Evolutionary conservation across 1,284 basidiomycete genomes (phyloP).

Genomic region (Ceratobasidium sp.): DNA sequence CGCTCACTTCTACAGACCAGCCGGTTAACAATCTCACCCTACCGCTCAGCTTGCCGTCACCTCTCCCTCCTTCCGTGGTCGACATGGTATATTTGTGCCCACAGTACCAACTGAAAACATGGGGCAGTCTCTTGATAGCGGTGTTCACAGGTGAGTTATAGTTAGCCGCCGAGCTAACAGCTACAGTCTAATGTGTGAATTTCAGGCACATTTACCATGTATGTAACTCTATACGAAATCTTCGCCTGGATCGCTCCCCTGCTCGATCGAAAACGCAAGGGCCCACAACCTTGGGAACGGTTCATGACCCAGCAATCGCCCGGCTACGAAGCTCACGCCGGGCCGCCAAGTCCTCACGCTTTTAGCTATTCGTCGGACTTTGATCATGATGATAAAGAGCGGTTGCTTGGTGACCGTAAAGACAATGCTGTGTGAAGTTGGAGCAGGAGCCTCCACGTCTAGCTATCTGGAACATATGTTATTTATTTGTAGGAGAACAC

Average conservation of each 20-base stretch:
- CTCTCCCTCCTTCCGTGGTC: slow-evolving; percentile 8
- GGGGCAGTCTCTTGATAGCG: not conserved
- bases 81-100: slow-evolving; percentile 29
- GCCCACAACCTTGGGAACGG: slow-evolving; percentile 13
- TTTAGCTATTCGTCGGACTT: not conserved
- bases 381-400: slow-evolving; percentile 5
- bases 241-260: slow-evolving; percentile 6
- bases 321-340: too few species aligned
- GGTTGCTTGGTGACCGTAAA: not conserved
- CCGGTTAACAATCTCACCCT: slow-evolving; percentile 19
- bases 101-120: slow-evolving; percentile 9
- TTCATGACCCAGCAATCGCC: not conserved
- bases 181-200: not conserved
- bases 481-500: too few species aligned
- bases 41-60: not conserved
- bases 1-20: not conserved
- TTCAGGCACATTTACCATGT: slow-evolving; percentile 25
- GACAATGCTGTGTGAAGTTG: too few species aligned
- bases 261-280: slow-evolving; percentile 11
- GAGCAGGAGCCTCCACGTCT: too few species aligned
- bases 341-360: too few species aligned
- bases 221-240: slow-evolving; percentile 9
- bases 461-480: too few species aligned
- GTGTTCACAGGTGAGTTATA: slow-evolving; percentile 26
- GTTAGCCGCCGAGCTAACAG: too few species aligned